Evolutionary conservation across 192 early-diverging fungal species (phyloP), one percentile per base, ranked within the genome.

Genomic region (Coemansia sp.): DNA sequence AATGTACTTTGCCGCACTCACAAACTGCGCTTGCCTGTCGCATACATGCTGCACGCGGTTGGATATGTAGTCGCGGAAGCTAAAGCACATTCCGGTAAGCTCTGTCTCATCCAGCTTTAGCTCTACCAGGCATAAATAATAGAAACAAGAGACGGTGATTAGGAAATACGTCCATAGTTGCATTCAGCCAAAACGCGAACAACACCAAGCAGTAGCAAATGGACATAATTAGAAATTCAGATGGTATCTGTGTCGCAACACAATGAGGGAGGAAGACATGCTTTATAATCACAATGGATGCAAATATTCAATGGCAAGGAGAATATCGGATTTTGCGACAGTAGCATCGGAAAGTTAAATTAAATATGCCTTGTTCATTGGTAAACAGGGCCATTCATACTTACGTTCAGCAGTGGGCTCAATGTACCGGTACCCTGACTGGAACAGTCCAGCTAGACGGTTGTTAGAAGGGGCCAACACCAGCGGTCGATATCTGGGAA

Each of bases 391-490:
- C n/a, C n/a, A n/a, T n/a, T 30, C 6, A 10, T 50, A 70, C 73
- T 75, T 75, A 75, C 73, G 77, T 59, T 80, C 77, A 38, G 77
- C 77, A 7, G 77, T 73, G 30, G 77, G 77, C 68, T 80, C 77
- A n/a, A 80, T 69, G 57, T 80, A 80, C 5, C 77, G 77, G 11
- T 61, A 50, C 3, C 72, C 77, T 14, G 61, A 42, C 17, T 80
- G 71, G 28, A 80, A 80, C 2, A 80, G 67, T 27, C 77, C 77
- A 20, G 71, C 55, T n/a, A 80, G 59, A 2, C 77, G 77, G 52
- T 65, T 74, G 53, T 69, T 70, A 15, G 71, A 57, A 6, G 77
- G 77, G 4, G 72, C 77, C 54, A 80, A 47, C 27, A 80, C 77
- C 42, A 74, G 66, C 17, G 77, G 77, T 14, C 77, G 67, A 55